A percentile compares a stretch with the other conserved stretches of the same genome.
Evolutionary conservation across 306 rosid genomes (phyloP).

Genomic region (Purshia tridentata): DNA sequence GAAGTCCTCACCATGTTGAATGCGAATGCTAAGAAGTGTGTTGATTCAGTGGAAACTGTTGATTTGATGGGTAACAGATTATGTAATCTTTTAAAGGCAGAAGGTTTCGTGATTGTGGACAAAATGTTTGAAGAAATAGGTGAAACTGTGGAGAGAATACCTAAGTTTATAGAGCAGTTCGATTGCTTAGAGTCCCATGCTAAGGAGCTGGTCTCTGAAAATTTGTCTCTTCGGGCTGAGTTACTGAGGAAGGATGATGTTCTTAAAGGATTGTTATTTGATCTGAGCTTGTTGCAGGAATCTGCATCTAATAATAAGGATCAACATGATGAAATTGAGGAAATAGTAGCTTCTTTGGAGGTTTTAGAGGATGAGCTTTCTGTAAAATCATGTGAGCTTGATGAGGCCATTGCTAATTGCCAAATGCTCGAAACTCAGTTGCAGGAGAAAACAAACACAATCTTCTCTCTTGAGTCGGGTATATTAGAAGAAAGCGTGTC

Average conservation of each 20-base stretch:
- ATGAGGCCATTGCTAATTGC: conserved; percentile 41
- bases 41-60: conserved; percentile 31
- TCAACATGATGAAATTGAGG: conserved; percentile 69
- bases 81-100: conserved; percentile 26
- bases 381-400: conserved; percentile 64
- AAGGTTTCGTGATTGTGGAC: conserved; percentile 25
- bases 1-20: conserved; percentile 31
- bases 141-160: conserved; percentile 36
- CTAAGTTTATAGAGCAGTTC: conserved; percentile 36
- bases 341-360: conserved; percentile 50
- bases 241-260: conserved; percentile 74
- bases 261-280: conserved; percentile 76
- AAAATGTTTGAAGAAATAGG: conserved; percentile 33
- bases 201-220: conserved; percentile 43
- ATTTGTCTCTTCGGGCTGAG: conserved; percentile 54
- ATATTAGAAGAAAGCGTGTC: conserved; percentile 45
- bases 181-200: conserved; percentile 42
- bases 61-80: conserved; percentile 29
- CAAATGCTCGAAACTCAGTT: conserved; percentile 61
- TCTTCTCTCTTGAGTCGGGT: conserved; percentile 57
- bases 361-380: conserved; percentile 66
- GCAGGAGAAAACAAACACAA: conserved; percentile 49
- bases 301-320: conserved; percentile 81
- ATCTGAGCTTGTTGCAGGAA: conserved; percentile 93
- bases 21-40: conserved; percentile 27